Percentiles rank a stretch among this genome's conserved stretches.
Evolutionary conservation across 1,139 yeast genomes (phyloP).

Genomic region (Yamadazyma dendronema): DNA sequence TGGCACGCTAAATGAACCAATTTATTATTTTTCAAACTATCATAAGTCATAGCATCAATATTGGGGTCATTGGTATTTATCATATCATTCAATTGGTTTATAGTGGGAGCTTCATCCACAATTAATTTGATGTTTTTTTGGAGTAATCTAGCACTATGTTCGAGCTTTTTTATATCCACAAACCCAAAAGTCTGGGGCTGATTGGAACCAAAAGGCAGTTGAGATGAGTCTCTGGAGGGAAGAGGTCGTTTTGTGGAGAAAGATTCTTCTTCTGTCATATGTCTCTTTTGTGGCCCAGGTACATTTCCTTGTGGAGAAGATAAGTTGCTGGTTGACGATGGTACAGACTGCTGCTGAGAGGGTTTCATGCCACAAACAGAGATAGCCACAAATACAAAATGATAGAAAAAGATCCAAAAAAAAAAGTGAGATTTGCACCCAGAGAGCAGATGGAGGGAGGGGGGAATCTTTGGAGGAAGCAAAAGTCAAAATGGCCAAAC

Average conservation of each 20-base stretch:
- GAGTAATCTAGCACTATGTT: slow-evolving; percentile 41
- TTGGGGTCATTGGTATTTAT: slow-evolving; percentile 17
- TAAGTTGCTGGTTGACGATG: neutral
- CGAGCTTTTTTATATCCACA: slow-evolving; percentile 41
- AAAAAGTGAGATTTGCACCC: neutral
- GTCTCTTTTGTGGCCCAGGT: too few relatives aligned
- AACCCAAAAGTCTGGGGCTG: slow-evolving; percentile 22
- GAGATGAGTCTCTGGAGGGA: neutral
- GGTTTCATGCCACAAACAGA: too few relatives aligned
- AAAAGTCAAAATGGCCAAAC: too few relatives aligned
- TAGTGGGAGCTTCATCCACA: slow-evolving; percentile 53
- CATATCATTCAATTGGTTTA: slow-evolving; percentile 37
- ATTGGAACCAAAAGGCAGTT: neutral
- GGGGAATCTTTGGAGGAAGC: too few relatives aligned
- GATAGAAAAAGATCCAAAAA: too few relatives aligned
- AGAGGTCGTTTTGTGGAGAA: too few relatives aligned
- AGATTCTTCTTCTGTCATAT: neutral
- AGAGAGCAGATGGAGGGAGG: too few relatives aligned
- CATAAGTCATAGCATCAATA: slow-evolving; percentile 36
- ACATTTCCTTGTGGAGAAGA: too few relatives aligned
- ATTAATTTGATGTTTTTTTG: slow-evolving; percentile 55
- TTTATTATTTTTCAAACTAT: slow-evolving; percentile 52
- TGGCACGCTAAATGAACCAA: slow-evolving; percentile 59
- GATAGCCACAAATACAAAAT: too few relatives aligned
- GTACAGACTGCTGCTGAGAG: too few relatives aligned